These are phyloP conservation scores for Talaromyces atroroseus DNA, from an alignment of 2,329 filamentous ascomycete species.

Conservation along the genomic window DNA sequence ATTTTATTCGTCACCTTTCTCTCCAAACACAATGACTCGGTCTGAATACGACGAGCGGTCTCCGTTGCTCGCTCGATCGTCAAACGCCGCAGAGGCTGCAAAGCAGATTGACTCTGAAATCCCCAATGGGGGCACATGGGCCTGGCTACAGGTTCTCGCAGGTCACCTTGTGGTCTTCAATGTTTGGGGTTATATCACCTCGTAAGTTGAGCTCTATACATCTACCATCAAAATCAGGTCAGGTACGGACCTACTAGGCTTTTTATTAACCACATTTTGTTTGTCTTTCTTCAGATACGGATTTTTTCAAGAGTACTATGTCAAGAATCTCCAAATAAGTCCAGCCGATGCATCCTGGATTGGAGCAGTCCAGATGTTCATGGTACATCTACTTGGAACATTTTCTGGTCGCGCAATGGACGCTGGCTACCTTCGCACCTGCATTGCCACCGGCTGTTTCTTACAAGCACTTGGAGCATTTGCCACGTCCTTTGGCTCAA, in stretches of 20 bases:
- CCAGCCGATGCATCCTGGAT: conserved; percentile 30
- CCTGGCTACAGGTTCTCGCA: conserved; percentile 8
- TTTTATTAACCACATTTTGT: background rate
- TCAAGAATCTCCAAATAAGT: conserved; percentile 38
- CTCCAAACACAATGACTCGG: background rate
- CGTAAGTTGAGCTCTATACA: conserved; percentile 43
- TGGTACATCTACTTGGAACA: conserved; percentile 5
- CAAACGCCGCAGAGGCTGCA: background rate
- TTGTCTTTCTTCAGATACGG: conserved; percentile 39
- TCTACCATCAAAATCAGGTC: background rate
- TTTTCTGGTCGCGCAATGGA: conserved; percentile 9
- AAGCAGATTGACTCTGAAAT: background rate
- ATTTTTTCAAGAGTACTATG: conserved; percentile 34
- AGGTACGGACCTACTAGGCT: conserved; percentile 30
- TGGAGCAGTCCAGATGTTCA: conserved; percentile 8
- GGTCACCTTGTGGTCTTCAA: conserved; percentile 9
- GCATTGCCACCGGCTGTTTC: conserved; percentile 22
- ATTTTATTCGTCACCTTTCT: too few relatives aligned
- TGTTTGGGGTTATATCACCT: conserved; percentile 27
- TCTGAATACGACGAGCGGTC: conserved; percentile 2
- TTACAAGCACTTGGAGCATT: conserved; percentile 5
- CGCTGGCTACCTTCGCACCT: conserved; percentile 9
- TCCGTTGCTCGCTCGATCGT: background rate
- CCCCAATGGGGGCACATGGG: conserved; percentile 7
- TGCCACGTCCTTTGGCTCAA: background rate